Base-by-base conservation (phyloP, 495 filamentous ascomycete genomes). In the Pyrenopolyporus hunteri region DNA sequence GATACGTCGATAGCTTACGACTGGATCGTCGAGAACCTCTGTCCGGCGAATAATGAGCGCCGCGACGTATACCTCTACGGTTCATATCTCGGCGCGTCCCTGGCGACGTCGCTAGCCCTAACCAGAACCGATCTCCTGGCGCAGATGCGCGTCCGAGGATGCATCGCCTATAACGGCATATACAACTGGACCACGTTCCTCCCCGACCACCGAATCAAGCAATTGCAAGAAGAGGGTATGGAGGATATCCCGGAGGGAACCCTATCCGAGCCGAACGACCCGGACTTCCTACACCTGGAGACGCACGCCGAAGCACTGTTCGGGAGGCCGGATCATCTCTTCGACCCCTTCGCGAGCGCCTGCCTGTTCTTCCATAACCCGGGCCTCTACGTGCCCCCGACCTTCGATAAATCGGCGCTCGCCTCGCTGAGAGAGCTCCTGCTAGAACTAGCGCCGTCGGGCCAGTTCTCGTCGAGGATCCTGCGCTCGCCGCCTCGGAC, bases 181-280 rank as follows among this genome's bases (percentile, higher is more conserved):
- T 83, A 79, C 60, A 75, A 83, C 64, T 84, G 82, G 82, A 80
- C 80, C 25, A 78, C 57, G 25, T 78, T 80, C 45, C 63, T 82
- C 2, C 75, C 76, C 0, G 76, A 76, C 42, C 78, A 82, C 45
- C 74, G 71, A 1, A 64, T 74, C 43, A 68, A 78, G 47, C 52
- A 68, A 19, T 13, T 22, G 17, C 37, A 43, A n/a, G 50, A 45
- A 17, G 19, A 37, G 11, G 11, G 23, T 17, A 13, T 35, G 14
- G 13, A n/a, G n/a, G n/a, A n/a, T n/a, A n/a, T 13, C 23, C 6
- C 40, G 0, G 36, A 51, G 16, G 50, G 50, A 9, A 46, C 59
- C 10, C 56, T 71, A 29, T 33, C 55, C 22, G 36, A 32, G 16
- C 40, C 62, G 42, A 59, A 42, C 7, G 49, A 57, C 7, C 25